Conservation (phyloP, 164 flowering plant genomes). For the Piper longum region DNA sequence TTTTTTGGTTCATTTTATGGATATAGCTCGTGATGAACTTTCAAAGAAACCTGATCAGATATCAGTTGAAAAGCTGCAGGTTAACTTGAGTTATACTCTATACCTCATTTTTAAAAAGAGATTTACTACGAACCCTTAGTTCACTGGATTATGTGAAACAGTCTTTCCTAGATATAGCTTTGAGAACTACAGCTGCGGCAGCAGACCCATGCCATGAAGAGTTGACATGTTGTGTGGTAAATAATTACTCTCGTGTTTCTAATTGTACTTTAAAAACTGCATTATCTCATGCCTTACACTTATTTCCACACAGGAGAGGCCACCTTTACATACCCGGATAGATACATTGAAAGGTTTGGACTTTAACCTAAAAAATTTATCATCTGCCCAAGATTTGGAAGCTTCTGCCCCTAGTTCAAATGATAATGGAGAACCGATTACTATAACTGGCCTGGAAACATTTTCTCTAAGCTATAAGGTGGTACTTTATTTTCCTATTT, state of each 20-base stretch:
- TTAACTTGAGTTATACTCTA: conserved; percentile 4
- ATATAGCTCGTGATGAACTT: conserved; percentile 90
- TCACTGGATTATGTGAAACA: conserved; percentile 10
- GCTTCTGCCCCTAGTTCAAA: conserved; percentile 14
- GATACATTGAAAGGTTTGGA: conserved; percentile 43
- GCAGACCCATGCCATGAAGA: conserved; percentile 93
- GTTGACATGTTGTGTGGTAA: conserved; percentile 83
- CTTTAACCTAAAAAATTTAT: conserved; percentile 4
- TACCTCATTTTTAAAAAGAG: neutral
- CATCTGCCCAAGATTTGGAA: conserved; percentile 5
- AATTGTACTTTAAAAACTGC: too few relatives aligned
- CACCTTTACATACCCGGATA: conserved; percentile 60
- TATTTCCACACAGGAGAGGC: conserved; percentile 44
- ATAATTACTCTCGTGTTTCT: too few relatives aligned
- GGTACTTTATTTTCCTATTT: conserved; percentile 1
- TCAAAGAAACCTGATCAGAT: conserved; percentile 63
- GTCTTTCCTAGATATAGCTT: conserved; percentile 95
- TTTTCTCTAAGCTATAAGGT: conserved; percentile 95
- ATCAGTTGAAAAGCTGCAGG: conserved; percentile 94
- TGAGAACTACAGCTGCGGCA: conserved; percentile 89
- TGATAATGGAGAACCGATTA: conserved; percentile 53
- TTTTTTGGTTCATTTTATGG: conserved; percentile 97
- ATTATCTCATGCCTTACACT: too few relatives aligned
- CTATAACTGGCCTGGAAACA: conserved; percentile 81
- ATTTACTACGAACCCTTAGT: neutral